These are phyloP conservation scores for Blepharisma japonicum DNA, from an alignment of 73 alveolate species.

Conservation along the genomic window DNA sequence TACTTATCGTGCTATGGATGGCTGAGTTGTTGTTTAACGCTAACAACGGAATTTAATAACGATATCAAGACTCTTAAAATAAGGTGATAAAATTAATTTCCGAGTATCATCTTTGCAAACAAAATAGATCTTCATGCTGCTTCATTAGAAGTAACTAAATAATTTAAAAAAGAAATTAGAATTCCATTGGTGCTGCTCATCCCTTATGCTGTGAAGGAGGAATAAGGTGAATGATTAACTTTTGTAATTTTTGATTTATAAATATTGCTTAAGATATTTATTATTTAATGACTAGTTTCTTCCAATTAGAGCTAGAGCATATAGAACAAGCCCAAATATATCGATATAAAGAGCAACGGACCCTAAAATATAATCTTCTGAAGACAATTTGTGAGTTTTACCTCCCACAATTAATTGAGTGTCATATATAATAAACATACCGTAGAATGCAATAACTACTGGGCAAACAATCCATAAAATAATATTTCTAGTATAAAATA, in stretches of 20 bases:
- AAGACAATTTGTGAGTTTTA: slow-evolving; percentile 30
- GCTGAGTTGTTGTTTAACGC: slow-evolving; percentile 83
- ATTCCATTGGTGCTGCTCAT: slow-evolving; percentile 37
- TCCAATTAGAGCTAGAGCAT: too few relatives aligned
- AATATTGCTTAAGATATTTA: too few relatives aligned
- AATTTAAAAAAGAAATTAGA: slow-evolving; percentile 52
- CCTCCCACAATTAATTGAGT: slow-evolving; percentile 63
- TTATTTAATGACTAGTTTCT: too few relatives aligned
- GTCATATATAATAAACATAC: slow-evolving; percentile 46
- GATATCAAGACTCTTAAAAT: slow-evolving; percentile 78
- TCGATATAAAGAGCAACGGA: slow-evolving; percentile 39
- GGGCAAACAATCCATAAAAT: too few relatives aligned
- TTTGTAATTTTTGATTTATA: too few relatives aligned
- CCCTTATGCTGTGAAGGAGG: slow-evolving; percentile 30
- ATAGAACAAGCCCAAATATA: too few relatives aligned
- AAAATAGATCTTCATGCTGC: slow-evolving; percentile 86
- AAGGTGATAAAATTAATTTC: slow-evolving; percentile 83
- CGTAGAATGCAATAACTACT: slow-evolving; percentile 45
- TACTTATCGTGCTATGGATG: slow-evolving; percentile 86
- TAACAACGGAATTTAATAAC: slow-evolving; percentile 68
- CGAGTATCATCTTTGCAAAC: slow-evolving; percentile 83
- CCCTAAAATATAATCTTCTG: slow-evolving; percentile 26
- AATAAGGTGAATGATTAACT: too few relatives aligned
- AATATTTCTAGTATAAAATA: too few relatives aligned
- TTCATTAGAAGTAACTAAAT: slow-evolving; percentile 51